Evolutionary conservation across 495 filamentous ascomycete species (phyloP), one percentile per base, ranked within the genome.

Genomic region (Penicillium verhagenii): DNA sequence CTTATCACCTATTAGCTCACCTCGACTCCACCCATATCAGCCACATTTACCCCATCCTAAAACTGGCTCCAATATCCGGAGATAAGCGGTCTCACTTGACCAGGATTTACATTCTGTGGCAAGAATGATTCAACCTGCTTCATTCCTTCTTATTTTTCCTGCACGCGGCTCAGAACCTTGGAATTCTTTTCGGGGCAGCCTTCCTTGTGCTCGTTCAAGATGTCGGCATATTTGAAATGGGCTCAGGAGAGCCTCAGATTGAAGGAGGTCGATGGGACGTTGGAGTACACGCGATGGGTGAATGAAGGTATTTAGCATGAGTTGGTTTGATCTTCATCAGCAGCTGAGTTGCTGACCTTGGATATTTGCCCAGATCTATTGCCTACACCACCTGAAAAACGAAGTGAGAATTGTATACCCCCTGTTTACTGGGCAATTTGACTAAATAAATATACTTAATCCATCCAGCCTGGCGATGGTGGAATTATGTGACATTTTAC

Each of bases 401-500:
- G 33, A 50, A 50, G 47, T 50, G 14, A 48, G 45, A n/a, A 35
- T 20, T 29, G 10, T 19, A 16, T 7, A 33, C 13, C 18, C 3
- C 11, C 26, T 2, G 8, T 23, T 3, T 8, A 21, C 26, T 11
- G 21, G 13, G 2, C 31, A n/a, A n/a, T n/a, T n/a, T n/a, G 19
- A 16, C n/a, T 25, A 11, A 50, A 20, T 38, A 11, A 50, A 2
- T 2, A 31, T 35, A 20, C 25, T n/a, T n/a, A n/a, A n/a, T n/a
- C n/a, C n/a, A n/a, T n/a, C 35, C 18, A 50, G 47, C 47, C 23
- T 50, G 47, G 47, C 47, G 47, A 3, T 50, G 47, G 47, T 50
- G 47, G 47, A 50, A 50, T 33, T 50, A 50, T 39, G 29, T 37
- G 20, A 50, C 47, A 14, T 50, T 50, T n/a, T 50, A 50, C 16